A percentile compares a stretch with the other conserved stretches of the same genome.
phyloP scores from a whole-genome alignment of 2,329 filamentous ascomycete species.

The Blumeria graminis region DNA sequence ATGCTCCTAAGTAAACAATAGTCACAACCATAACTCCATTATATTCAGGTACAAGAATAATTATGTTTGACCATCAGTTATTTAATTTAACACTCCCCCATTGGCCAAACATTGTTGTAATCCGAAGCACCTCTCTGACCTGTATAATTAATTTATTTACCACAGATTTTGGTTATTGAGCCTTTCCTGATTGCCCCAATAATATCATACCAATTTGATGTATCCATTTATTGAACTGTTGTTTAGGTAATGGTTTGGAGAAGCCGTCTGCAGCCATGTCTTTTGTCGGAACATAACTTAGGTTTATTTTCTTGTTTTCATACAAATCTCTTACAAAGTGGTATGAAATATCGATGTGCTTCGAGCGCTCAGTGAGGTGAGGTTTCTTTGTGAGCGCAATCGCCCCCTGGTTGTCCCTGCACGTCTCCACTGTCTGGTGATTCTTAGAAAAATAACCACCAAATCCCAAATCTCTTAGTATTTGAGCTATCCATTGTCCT shows the following conservation, averaged over 20 bases:
- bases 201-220: neutral
- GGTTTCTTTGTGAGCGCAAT: neutral
- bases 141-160: neutral
- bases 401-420: neutral
- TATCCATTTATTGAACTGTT: neutral
- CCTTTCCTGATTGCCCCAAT: neutral
- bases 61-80: neutral
- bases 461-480: neutral
- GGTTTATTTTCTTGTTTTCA: neutral
- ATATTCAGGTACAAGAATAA: neutral
- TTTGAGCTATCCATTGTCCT: neutral
- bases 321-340: neutral
- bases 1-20: no score
- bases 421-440: neutral
- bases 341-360: neutral
- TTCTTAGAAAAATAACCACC: neutral
- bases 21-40: no score
- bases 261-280: neutral
- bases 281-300: neutral
- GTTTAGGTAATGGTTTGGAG: neutral
- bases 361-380: neutral
- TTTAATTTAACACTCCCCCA: conserved; percentile 1
- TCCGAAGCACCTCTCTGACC: neutral
- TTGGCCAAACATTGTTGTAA: neutral
- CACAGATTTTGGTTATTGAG: neutral